phyloP scores from a whole-genome alignment of 257 asterid genomes.

The Coffea eugenioides region DNA sequence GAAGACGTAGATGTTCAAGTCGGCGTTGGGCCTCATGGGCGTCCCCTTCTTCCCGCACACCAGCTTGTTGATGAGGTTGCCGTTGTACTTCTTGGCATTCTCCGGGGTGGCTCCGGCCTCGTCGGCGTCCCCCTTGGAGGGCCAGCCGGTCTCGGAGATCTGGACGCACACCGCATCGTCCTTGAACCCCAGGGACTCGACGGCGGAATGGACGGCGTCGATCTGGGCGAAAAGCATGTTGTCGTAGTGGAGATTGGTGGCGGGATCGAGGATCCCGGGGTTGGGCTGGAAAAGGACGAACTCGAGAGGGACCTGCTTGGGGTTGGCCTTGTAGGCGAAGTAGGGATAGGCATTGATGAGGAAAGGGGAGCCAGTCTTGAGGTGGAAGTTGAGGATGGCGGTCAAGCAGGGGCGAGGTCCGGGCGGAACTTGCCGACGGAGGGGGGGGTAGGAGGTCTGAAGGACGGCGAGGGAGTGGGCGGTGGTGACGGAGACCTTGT shows the following conservation, averaged over 20 bases:
- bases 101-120: conserved; percentile 81
- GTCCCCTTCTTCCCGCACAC: conserved; percentile 58
- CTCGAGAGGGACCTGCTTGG: conserved; percentile 60
- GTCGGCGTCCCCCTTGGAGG: conserved; percentile 75
- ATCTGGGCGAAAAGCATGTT: conserved; percentile 82
- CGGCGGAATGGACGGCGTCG: conserved; percentile 76
- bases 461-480: conserved; percentile 74
- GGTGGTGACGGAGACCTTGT: conserved; percentile 64
- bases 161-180: conserved; percentile 50
- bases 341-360: conserved; percentile 77
- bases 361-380: conserved; percentile 62
- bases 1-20: conserved; percentile 61
- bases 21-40: conserved; percentile 64
- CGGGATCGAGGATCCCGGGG: conserved; percentile 45
- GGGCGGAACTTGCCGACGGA: conserved; percentile 66
- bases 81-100: conserved; percentile 68
- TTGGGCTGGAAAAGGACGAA: conserved; percentile 59
- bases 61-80: conserved; percentile 53
- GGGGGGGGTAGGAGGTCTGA: conserved; percentile 78
- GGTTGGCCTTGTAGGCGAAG: conserved; percentile 69
- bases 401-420: conserved; percentile 44
- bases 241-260: conserved; percentile 58
- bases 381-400: conserved; percentile 58
- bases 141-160: conserved; percentile 95
- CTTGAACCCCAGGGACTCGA: conserved; percentile 60